Base-by-base conservation (phyloP, 2,329 filamentous ascomycete genomes). In the Apiospora marii region DNA sequence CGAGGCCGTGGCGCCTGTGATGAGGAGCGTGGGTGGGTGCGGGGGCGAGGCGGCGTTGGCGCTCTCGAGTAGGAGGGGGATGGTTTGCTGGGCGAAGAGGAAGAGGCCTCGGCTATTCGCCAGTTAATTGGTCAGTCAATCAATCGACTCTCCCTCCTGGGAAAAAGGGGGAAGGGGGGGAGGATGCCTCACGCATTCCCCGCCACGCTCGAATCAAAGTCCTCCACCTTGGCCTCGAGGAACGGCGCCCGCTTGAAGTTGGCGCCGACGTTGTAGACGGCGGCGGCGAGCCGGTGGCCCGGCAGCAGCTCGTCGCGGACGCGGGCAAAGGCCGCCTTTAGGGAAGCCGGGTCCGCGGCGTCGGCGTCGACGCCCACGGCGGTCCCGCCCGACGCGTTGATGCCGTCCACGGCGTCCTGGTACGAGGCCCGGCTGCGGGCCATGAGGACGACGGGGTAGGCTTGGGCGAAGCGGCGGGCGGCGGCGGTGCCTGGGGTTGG, bases 381-480 rank as follows among this genome's bases (percentile, higher is more conserved):
- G 68, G 88, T 87, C 2, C 94, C 93, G 14, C 93, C 93, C 0
- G 83, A 81, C 6, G 83, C 80, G 72, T 91, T 91, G 83, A 96
- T 94, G 76, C 94, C 92, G 3, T 87, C 80, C 8, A 93, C 91
- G 3, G 94, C 86, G n/a, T 86, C 83, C 72, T 89, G 85, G 82
- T 91, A 94, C 81, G 87, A 93, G 58, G 89, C 87, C 0, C 91
- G 86, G 22, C 85, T 90, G 69, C 93, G 91, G 16, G 93, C 90
- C n/a, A 96, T 88, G 1, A 96, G 85, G 1, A 93, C 92, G 1
- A 96, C 92, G 0, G 92, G 90, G 79, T 96, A 96, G 12, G 87
- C 78, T 74, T 90, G 83, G 51, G 90, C 87, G 79, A 93, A 92
- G 72, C 86, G 87, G 71, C 88, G 83, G 27, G 91, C 91, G 8